Conservation (phyloP, 2,329 filamentous ascomycete species). For the Mariannaea elegans region DNA sequence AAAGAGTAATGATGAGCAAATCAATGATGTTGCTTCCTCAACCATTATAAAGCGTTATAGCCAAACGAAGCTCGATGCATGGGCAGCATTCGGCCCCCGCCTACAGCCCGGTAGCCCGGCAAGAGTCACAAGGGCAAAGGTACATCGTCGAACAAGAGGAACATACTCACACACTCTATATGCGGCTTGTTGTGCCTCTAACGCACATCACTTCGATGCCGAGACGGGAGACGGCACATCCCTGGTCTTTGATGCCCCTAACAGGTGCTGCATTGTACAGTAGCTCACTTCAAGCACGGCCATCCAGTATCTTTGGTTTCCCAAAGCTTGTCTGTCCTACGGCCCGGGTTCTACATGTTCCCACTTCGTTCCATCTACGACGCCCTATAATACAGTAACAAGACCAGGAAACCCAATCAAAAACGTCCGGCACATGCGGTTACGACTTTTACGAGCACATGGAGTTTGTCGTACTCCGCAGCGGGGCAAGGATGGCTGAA, state of each 20-base stretch:
- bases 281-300: conserved; percentile 1
- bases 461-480: too few relatives aligned
- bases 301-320: not conserved
- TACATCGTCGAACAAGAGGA: not conserved
- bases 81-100: conserved; percentile 24
- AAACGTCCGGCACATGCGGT: not conserved
- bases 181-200: not conserved
- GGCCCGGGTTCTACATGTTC: conserved; percentile 18
- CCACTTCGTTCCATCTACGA: too few relatives aligned
- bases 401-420: too few relatives aligned
- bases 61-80: conserved; percentile 31
- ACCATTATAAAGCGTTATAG: conserved; percentile 29
- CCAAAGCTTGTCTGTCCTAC: conserved; percentile 4
- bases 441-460: too few relatives aligned
- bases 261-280: conserved; percentile 9
- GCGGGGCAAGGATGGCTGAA: not conserved
- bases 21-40: not conserved
- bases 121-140: not conserved
- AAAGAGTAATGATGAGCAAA: not conserved
- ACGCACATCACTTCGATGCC: conserved; percentile 4
- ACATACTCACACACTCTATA: too few relatives aligned
- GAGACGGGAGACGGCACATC: conserved; percentile 24
- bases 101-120: not conserved
- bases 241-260: not conserved
- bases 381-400: too few relatives aligned